Percentiles rank a stretch among this genome's conserved stretches.
phyloP scores from a whole-genome alignment of 2,329 filamentous ascomycete species.

The Fusarium mexicanum region DNA sequence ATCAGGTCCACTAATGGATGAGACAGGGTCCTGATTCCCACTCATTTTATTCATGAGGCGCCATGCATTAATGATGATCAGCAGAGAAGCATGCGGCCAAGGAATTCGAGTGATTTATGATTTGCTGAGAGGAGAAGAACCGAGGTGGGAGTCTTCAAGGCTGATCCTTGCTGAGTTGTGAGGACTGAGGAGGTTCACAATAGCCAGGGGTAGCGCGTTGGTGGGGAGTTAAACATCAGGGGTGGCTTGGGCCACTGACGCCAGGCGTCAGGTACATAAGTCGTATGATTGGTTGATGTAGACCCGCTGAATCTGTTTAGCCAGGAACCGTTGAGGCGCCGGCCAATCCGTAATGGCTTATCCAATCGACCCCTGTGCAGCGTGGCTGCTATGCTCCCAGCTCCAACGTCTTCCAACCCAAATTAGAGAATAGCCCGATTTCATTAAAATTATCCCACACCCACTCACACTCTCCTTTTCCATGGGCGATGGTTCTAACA shows the following conservation, averaged over 20 bases:
- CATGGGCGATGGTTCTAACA: background rate
- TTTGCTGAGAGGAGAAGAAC: constrained; percentile 7
- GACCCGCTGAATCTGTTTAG: constrained; percentile 33
- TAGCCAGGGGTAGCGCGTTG: constrained; percentile 17
- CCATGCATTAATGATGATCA: constrained; percentile 41
- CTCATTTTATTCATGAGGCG: constrained; percentile 4
- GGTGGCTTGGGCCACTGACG: constrained; percentile 26
- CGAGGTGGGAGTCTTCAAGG: constrained; percentile 4
- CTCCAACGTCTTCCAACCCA: constrained; percentile 12
- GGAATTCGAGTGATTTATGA: constrained; percentile 21
- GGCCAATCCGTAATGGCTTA: constrained; percentile 28
- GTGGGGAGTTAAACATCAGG: constrained; percentile 1
- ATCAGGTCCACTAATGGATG: constrained; percentile 2
- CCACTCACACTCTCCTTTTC: constrained; percentile 19
- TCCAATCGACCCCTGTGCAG: background rate
- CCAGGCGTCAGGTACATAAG: constrained; percentile 39
- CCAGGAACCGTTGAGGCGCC: constrained; percentile 40
- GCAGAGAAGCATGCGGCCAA: constrained; percentile 25
- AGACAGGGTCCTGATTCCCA: constrained; percentile 13
- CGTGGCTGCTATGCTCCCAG: constrained; percentile 16
- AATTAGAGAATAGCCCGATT: constrained; percentile 10
- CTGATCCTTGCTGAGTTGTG: constrained; percentile 4
- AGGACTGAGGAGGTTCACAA: constrained; percentile 22
- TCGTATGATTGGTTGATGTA: constrained; percentile 30
- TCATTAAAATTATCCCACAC: constrained; percentile 33